A percentile compares a stretch with the other conserved stretches of the same genome.
Conservation (phyloP, 2,329 filamentous ascomycete species). For the Neofusicoccum kwambonambiense region DNA sequence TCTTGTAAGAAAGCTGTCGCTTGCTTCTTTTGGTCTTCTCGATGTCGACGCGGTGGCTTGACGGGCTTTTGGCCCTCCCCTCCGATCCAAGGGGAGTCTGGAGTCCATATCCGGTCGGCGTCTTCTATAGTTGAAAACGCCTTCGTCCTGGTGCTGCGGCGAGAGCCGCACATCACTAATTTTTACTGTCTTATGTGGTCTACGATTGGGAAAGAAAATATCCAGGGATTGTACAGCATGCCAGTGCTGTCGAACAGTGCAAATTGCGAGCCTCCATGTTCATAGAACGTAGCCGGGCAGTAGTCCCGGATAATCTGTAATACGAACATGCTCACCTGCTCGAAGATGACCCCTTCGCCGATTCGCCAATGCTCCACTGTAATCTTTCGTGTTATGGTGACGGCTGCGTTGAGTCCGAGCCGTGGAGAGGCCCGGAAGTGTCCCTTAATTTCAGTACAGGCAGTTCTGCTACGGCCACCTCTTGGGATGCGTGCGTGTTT, state of each 20-base stretch:
- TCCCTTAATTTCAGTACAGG: not conserved
- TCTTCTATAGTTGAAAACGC: not conserved
- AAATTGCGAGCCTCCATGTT: not conserved
- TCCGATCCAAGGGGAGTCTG: not conserved
- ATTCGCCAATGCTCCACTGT: too few relatives aligned
- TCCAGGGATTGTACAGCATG: not conserved
- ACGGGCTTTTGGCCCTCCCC: not conserved
- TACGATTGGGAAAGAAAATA: constrained; percentile 8
- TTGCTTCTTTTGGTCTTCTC: not conserved
- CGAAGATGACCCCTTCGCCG: too few relatives aligned
- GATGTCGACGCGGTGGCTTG: constrained; percentile 3
- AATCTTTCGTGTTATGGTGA: not conserved
- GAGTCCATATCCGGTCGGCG: not conserved
- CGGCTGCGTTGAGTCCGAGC: not conserved
- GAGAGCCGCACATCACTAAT: not conserved
- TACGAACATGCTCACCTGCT: not conserved
- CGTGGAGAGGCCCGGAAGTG: not conserved
- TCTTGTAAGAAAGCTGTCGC: constrained; percentile 34
- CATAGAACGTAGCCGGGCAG: not conserved
- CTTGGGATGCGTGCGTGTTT: too few relatives aligned
- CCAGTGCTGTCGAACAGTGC: not conserved
- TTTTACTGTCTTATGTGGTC: constrained; percentile 7
- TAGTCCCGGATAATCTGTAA: not conserved
- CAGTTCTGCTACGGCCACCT: too few relatives aligned
- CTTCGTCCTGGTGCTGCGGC: not conserved